Base-by-base conservation (phyloP, 208 protist genomes). In the Naegleria lovaniensis region DNA sequence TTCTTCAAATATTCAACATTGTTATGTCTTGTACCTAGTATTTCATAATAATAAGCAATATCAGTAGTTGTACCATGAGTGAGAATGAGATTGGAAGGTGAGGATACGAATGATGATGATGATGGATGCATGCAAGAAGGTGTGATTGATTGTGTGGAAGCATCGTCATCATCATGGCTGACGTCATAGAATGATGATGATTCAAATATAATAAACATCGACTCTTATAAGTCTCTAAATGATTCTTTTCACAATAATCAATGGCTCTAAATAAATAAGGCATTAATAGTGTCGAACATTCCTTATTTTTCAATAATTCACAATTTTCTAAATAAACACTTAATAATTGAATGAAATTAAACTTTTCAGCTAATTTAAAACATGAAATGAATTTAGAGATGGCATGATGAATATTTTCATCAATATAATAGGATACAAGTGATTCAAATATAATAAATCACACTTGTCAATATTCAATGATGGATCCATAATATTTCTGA, bases 381-480 rank as follows among this genome's bases (percentile, higher is more conserved):
- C 55, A 67, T 15, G 22, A 29, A 29, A 29, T 67, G 19, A 67
- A 29, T 29, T 67, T 67, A 29, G 55, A 29, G 55, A 67, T 29
- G 19, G 55, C 11, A 4, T 67, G 19, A 29, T 67, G 55, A 29
- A 67, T 67, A 29, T 67, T 67, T 29, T 67, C 22, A 29, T 67
- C 55, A 4, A 67, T 15, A 19, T 67, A 29, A 67, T 67, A 67
- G 55, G 55, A 2, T 67, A 67, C 19, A 3, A 67, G 22, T 29
- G 55, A 67, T 19, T 67, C 55, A 67, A 67, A 67, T 67, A 67
- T 67, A 67, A 67, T 67, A 67, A 67, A 67, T 67, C 55, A 67
- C 55, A 67, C 19, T 15, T 4, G 19, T 67, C 55, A 29, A 67
- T 67, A 29, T 1, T 29, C 55, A 67, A 29, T 67, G 55, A 29